Conservation (phyloP, 2,329 filamentous ascomycete genomes). For the Colletotrichum sp. region DNA sequence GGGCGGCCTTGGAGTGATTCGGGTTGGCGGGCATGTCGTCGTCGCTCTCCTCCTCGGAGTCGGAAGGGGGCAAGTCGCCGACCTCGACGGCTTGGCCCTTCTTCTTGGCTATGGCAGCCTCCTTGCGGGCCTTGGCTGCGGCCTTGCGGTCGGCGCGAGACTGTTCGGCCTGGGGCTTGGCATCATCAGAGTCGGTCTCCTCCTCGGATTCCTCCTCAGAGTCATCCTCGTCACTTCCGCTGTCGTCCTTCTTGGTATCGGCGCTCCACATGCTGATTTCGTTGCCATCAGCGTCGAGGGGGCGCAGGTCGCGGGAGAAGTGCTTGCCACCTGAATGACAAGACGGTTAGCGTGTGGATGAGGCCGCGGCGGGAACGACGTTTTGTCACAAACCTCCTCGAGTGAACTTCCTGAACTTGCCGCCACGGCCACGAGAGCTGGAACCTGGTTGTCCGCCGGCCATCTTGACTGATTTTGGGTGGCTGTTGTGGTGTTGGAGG, state of each 20-base stretch:
- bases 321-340: constrained; percentile 81
- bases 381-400: constrained; percentile 74
- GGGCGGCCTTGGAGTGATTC: constrained; percentile 82
- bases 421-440: constrained; percentile 77
- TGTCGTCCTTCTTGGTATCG: constrained; percentile 51
- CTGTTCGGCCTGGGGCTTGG: constrained; percentile 52
- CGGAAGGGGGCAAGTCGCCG: constrained; percentile 83
- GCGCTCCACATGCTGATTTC: constrained; percentile 87
- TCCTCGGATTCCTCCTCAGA: constrained; percentile 59
- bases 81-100: constrained; percentile 76
- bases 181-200: constrained; percentile 50
- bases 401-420: constrained; percentile 94
- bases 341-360: constrained; percentile 16
- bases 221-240: constrained; percentile 57
- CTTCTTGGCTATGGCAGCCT: constrained; percentile 81
- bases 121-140: constrained; percentile 88
- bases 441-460: constrained; percentile 49
- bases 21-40: constrained; percentile 85
- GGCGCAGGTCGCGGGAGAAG: constrained; percentile 90
- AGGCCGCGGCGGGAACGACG: neutral
- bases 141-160: constrained; percentile 89
- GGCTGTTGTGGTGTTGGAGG: neutral
- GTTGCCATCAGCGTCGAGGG: constrained; percentile 88
- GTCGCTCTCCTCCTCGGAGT: constrained; percentile 63
- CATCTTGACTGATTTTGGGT: constrained; percentile 43